Base-by-base conservation (phyloP, 2,329 filamentous ascomycete genomes). In the Geosmithia putterillii region DNA sequence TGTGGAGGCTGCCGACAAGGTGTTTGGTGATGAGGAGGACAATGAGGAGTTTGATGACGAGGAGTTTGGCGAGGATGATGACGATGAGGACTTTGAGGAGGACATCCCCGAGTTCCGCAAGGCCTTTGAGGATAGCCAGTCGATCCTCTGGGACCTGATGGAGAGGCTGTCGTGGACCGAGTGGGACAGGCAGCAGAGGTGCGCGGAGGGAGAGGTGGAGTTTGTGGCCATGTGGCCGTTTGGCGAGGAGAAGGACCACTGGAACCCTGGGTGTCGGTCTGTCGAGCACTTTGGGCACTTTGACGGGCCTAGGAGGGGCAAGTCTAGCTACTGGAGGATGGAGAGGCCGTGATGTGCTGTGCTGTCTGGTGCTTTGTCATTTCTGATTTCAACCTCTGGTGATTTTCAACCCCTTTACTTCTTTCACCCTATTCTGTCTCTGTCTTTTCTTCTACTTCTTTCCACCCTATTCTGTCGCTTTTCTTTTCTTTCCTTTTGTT, bases 161-260 rank as follows among this genome's bases (percentile, higher is more conserved):
- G 47, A 57, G 1, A 70, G 70, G 45, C 61, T 83, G 2, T 63
- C 64, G 7, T 83, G 79, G 79, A 67, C 73, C 3, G 66, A 59
- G 0, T 82, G 76, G 76, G 79, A 74, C 50, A 64, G 69, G 41
- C 76, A 75, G 42, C 60, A 63, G 7, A 63, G 65, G 1, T 83
- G 79, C 52, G 56, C 51, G 0, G 61, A 64, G 7, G 65, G 74
- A 38, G 70, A 82, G 55, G 56, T 79, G 3, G 77, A 77, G 47
- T 68, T 75, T 39, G 62, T 81, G n/a, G 76, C 76, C 2, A 79
- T 82, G 52, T 83, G 77, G 77, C 79, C 78, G 0, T 62, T 69
- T 54, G 78, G 78, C 0, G 63, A 58, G 0, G 52, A 59, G 0
- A 64, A 74, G 21, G 77, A 82, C 51, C 73, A 78, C 50, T 65